These are phyloP conservation scores for Solanum chilense DNA, from an alignment of 257 asterid species.

Conservation along the genomic window DNA sequence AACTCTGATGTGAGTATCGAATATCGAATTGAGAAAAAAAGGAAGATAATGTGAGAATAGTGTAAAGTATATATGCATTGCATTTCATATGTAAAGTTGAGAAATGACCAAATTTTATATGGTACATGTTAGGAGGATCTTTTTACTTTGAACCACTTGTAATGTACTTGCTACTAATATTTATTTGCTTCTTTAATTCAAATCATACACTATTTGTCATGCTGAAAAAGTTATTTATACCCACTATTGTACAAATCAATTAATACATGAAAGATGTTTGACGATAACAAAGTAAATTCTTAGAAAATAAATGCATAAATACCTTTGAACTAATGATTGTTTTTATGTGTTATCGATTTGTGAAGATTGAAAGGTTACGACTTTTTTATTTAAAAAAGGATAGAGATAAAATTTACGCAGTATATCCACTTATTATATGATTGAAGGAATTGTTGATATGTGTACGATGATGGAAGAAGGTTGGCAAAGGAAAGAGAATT, in stretches of 20 bases:
- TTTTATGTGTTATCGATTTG: not conserved
- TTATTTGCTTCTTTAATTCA: not conserved
- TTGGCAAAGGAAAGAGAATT: not conserved
- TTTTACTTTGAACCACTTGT: not conserved
- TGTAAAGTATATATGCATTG: not conserved
- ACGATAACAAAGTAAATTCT: not conserved
- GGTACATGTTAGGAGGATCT: not conserved
- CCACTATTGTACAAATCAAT: not conserved
- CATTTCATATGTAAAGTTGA: not conserved
- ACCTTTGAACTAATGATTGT: not conserved
- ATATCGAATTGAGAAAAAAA: accelerated
- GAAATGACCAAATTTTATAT: not conserved
- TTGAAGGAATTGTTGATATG: not conserved
- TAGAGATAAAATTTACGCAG: not conserved
- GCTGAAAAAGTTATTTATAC: not conserved
- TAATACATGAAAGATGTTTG: not conserved
- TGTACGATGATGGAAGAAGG: not conserved
- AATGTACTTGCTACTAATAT: not conserved
- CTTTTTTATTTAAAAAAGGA: accelerated
- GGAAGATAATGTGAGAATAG: not conserved
- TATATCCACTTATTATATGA: not conserved
- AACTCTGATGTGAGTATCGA: accelerated
- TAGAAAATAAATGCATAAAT: not conserved
- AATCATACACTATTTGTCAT: not conserved
- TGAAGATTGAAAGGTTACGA: not conserved